phyloP scores from a whole-genome alignment of 2,329 filamentous ascomycete genomes.

The Trichoderma pleuroti region DNA sequence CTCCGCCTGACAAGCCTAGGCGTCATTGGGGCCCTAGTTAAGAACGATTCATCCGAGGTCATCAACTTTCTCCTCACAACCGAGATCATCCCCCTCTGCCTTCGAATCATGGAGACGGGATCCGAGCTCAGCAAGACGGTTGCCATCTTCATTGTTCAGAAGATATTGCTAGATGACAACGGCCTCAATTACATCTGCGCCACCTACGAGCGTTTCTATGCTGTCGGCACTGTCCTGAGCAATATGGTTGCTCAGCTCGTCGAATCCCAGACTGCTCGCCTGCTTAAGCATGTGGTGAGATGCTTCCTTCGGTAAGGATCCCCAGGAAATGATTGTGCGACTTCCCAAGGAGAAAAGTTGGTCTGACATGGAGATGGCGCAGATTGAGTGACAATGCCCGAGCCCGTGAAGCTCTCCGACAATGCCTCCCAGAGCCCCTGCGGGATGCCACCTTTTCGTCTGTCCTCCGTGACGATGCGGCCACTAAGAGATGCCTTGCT shows the following conservation, averaged over 20 bases:
- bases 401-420: conserved; percentile 87
- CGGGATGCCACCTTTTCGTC: conserved; percentile 96
- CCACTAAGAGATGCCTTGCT: conserved; percentile 95
- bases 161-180: conserved; percentile 95
- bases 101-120: conserved; percentile 98
- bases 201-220: conserved; percentile 97
- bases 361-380: conserved; percentile 22
- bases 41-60: conserved; percentile 97
- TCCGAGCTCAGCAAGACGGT: conserved; percentile 98
- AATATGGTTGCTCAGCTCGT: conserved; percentile 99
- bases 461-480: conserved; percentile 92
- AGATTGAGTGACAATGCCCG: conserved; percentile 95
- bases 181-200: conserved; percentile 98
- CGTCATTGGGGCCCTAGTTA: conserved; percentile 94
- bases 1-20: conserved; percentile 91
- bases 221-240: conserved; percentile 92
- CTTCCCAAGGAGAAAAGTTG: not conserved
- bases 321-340: not conserved
- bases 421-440: conserved; percentile 97
- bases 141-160: conserved; percentile 98
- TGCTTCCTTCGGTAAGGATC: conserved; percentile 84
- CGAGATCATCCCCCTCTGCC: conserved; percentile 95
- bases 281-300: conserved; percentile 95
- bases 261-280: conserved; percentile 91
- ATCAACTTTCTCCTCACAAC: conserved; percentile 99